A percentile compares a stretch with the other conserved stretches of the same genome.
Evolutionary conservation across 2,329 filamentous ascomycete species (phyloP).

Genomic region (Fusarium xylarioides): DNA sequence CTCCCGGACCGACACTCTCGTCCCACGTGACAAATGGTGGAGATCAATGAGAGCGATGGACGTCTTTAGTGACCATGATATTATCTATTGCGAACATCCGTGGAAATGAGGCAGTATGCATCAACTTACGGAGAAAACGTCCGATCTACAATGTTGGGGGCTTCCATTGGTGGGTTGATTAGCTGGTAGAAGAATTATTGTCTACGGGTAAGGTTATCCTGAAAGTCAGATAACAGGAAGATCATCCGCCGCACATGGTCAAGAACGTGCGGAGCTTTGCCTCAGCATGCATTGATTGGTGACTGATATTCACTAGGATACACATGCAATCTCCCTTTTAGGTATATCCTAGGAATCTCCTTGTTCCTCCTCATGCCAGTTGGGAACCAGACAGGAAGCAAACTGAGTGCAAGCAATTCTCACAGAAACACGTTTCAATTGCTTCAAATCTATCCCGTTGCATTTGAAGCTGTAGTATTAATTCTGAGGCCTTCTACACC

Average conservation of each 20-base stretch:
- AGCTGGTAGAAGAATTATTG: neutral
- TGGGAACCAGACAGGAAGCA: neutral
- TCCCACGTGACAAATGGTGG: neutral
- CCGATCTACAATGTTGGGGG: rapidly evolving
- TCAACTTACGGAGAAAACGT: neutral
- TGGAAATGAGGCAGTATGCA: neutral
- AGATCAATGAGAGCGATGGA: neutral
- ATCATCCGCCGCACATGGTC: neutral
- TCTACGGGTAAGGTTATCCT: neutral
- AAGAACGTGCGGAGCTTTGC: rapidly evolving
- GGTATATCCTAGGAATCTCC: rapidly evolving
- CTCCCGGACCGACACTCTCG: too few species aligned
- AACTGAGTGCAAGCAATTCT: neutral
- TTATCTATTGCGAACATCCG: neutral
- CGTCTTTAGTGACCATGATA: too few species aligned
- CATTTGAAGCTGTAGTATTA: rapidly evolving
- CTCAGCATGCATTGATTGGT: rapidly evolving
- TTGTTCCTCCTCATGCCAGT: neutral
- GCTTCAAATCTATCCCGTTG: too few species aligned
- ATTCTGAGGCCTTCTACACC: neutral
- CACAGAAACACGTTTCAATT: neutral
- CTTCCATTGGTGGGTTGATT: neutral
- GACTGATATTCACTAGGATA: rapidly evolving
- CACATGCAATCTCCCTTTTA: rapidly evolving
- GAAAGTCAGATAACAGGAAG: neutral